A percentile compares a stretch with the other conserved stretches of the same genome.
phyloP scores from a whole-genome alignment of 2,329 filamentous ascomycete genomes.

The Aspergillus transmontanensis region DNA sequence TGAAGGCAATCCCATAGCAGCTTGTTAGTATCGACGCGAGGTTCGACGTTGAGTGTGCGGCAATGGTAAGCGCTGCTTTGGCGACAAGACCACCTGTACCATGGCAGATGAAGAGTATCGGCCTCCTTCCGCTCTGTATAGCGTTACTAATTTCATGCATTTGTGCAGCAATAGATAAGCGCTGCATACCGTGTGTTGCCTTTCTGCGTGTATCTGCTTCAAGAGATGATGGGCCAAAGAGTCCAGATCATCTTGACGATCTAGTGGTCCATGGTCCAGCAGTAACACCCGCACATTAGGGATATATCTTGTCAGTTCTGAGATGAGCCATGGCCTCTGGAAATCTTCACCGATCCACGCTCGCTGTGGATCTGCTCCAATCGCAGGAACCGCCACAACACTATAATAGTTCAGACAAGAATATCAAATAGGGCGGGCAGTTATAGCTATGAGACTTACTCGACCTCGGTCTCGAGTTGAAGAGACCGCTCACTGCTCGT shows the following conservation, averaged over 20 bases:
- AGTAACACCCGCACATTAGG: slow-evolving; percentile 31
- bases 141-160: background rate
- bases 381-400: slow-evolving; percentile 39
- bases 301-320: slow-evolving; percentile 23
- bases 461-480: slow-evolving; percentile 17
- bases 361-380: slow-evolving; percentile 34
- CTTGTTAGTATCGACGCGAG: slow-evolving; percentile 51
- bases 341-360: slow-evolving; percentile 30
- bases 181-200: slow-evolving; percentile 23
- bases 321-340: slow-evolving; percentile 29
- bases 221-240: slow-evolving; percentile 28
- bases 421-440: background rate
- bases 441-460: slow-evolving; percentile 25
- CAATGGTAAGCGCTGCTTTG: slow-evolving; percentile 56
- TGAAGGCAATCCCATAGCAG: slow-evolving; percentile 66
- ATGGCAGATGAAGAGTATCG: slow-evolving; percentile 63
- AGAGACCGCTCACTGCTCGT: background rate
- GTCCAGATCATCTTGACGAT: slow-evolving; percentile 30
- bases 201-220: slow-evolving; percentile 25
- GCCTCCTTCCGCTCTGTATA: slow-evolving; percentile 40
- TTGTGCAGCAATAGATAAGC: background rate
- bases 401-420: slow-evolving; percentile 18
- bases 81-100: slow-evolving; percentile 63
- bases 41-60: slow-evolving; percentile 29
- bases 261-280: slow-evolving; percentile 30